Percentiles rank a stretch among this genome's conserved stretches.
phyloP scores from a whole-genome alignment of 2,329 filamentous ascomycete genomes.

The Dactylellina drechsleri region DNA sequence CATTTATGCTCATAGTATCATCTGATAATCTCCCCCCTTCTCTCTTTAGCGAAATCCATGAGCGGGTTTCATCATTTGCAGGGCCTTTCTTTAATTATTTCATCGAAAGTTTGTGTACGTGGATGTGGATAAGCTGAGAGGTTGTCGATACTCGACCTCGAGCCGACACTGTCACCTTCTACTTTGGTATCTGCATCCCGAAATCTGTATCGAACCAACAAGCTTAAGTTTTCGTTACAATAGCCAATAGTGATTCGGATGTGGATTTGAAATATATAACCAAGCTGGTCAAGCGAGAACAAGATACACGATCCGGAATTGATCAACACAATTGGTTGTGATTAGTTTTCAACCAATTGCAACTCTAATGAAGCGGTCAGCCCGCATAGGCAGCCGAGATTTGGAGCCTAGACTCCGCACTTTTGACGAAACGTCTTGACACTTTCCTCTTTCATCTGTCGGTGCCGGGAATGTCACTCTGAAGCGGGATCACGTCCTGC shows the following conservation, averaged over 20 bases:
- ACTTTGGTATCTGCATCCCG: slow-evolving; percentile 13
- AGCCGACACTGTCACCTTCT: slow-evolving; percentile 31
- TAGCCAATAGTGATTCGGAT: neutral
- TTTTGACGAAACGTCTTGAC: slow-evolving; percentile 23
- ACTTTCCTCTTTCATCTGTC: slow-evolving; percentile 28
- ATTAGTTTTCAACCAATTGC: neutral
- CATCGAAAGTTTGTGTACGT: no score
- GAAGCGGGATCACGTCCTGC: no score
- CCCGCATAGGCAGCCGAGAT: slow-evolving; percentile 34
- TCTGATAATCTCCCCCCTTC: no score
- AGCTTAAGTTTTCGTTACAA: slow-evolving; percentile 31
- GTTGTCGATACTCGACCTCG: neutral
- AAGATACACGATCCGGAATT: neutral
- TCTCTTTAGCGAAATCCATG: no score
- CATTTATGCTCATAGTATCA: no score
- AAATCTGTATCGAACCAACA: slow-evolving; percentile 21
- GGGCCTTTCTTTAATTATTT: no score
- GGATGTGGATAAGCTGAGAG: no score
- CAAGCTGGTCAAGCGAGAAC: neutral
- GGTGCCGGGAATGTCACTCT: no score
- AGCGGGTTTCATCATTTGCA: no score
- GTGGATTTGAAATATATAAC: neutral
- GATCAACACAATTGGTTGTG: slow-evolving; percentile 14
- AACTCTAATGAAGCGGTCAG: neutral
- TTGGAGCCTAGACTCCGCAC: slow-evolving; percentile 9